Percentiles rank a stretch among this genome's conserved stretches.
phyloP scores from a whole-genome alignment of 371 early-diverging fungal genomes.

The Chytridium lagenaria region DNA sequence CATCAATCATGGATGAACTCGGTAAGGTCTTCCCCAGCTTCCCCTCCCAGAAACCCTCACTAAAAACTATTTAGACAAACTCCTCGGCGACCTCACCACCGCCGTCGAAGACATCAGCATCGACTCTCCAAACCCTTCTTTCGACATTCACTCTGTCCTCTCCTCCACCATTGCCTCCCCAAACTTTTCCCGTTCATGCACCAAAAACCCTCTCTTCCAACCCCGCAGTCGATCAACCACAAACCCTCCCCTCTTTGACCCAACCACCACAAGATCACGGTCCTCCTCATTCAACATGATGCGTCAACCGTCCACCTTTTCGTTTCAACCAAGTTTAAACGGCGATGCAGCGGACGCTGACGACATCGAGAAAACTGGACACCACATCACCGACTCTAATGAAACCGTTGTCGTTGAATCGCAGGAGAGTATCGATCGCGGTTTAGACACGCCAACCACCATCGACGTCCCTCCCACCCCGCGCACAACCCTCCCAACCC shows the following conservation, averaged over 20 bases:
- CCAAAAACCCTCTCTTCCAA: constrained; percentile 4
- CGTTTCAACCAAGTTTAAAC: constrained; percentile 1
- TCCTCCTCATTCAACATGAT: background rate
- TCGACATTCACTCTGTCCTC: background rate
- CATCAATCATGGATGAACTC: constrained; percentile 19
- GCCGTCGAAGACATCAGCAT: constrained; percentile 14
- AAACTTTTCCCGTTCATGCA: background rate
- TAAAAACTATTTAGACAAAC: background rate
- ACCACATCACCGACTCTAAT: constrained; percentile 7
- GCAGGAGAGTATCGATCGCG: constrained; percentile 1
- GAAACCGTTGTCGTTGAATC: constrained; percentile 13
- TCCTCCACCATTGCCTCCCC: background rate
- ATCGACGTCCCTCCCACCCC: too few species aligned
- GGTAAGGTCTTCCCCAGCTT: background rate
- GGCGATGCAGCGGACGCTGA: background rate
- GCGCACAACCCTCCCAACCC: too few species aligned
- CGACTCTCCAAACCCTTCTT: background rate
- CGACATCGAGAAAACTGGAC: background rate
- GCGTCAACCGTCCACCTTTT: constrained; percentile 2
- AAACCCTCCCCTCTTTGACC: background rate
- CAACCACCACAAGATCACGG: background rate
- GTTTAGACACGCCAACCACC: background rate
- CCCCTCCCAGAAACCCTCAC: background rate
- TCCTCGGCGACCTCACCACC: constrained; percentile 14
- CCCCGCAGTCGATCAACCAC: constrained; percentile 11